phyloP scores from a whole-genome alignment of 805 yeast species.

The Pichia manshurica region DNA sequence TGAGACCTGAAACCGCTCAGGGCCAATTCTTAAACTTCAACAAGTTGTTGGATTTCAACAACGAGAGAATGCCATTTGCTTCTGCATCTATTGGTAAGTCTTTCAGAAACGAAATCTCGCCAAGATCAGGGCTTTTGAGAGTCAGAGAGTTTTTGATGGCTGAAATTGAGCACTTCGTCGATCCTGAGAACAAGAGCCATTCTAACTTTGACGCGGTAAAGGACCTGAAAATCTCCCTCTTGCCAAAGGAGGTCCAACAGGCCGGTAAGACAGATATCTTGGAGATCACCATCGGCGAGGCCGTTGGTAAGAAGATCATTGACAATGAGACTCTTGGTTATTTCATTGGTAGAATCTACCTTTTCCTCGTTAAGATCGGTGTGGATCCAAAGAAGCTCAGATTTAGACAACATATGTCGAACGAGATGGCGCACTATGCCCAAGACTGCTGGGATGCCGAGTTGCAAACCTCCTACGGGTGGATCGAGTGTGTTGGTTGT shows the following conservation, averaged over 20 bases:
- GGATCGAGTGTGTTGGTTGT: conserved; percentile 99
- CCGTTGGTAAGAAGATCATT: conserved; percentile 80
- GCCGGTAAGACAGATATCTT: conserved; percentile 69
- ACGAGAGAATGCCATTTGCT: conserved; percentile 98
- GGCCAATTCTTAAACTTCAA: conserved; percentile 96
- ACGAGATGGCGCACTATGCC: conserved; percentile 99
- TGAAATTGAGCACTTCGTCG: conserved; percentile 97
- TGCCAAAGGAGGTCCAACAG: conserved; percentile 85
- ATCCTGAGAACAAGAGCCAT: conserved; percentile 83
- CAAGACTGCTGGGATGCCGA: conserved; percentile 99
- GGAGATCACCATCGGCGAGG: conserved; percentile 77
- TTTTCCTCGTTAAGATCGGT: conserved; percentile 83
- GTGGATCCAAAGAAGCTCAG: conserved; percentile 77
- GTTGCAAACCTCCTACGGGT: conserved; percentile 90
- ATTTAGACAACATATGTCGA: conserved; percentile 97
- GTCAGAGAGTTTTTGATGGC: conserved; percentile 99
- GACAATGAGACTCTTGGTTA: conserved; percentile 97
- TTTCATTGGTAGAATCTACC: conserved; percentile 88
- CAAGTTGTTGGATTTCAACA: conserved; percentile 90
- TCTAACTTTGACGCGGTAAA: conserved; percentile 70
- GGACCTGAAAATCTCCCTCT: conserved; percentile 66
- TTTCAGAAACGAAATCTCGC: conserved; percentile 97
- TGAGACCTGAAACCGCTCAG: conserved; percentile 99
- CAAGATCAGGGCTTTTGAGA: conserved; percentile 94
- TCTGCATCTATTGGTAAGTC: conserved; percentile 98